A percentile compares a stretch with the other conserved stretches of the same genome.
phyloP scores from a whole-genome alignment of 495 filamentous ascomycete genomes.

The Penicillium silybi region DNA sequence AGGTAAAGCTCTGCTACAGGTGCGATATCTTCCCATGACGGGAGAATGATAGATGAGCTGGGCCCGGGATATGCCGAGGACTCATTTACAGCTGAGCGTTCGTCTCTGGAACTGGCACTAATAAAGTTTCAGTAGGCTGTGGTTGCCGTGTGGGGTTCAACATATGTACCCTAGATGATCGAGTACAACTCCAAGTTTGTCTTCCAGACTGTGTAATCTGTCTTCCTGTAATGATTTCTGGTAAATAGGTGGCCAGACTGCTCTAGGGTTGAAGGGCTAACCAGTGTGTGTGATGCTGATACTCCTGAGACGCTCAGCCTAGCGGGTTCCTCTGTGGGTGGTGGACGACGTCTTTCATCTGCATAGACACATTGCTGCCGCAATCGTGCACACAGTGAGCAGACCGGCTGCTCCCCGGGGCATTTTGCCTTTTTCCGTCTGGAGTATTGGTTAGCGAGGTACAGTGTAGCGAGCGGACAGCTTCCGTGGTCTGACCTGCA shows the following conservation, averaged over 20 bases:
- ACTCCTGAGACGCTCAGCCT: constrained; percentile 5
- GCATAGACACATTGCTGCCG: constrained; percentile 41
- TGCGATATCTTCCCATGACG: constrained; percentile 39
- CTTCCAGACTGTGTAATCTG: constrained; percentile 36
- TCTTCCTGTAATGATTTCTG: constrained; percentile 28
- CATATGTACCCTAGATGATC: constrained; percentile 25
- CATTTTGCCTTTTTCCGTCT: constrained; percentile 50
- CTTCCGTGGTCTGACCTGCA: constrained; percentile 33
- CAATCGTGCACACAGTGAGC: constrained; percentile 43
- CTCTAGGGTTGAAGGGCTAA: background rate
- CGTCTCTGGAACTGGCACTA: constrained; percentile 10
- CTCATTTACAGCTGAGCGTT: constrained; percentile 1
- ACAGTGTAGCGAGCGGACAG: background rate
- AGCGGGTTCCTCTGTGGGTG: constrained; percentile 7
- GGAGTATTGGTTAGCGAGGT: constrained; percentile 3
- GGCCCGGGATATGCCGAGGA: background rate
- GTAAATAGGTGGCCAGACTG: background rate
- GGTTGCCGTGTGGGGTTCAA: background rate
- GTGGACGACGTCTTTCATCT: constrained; percentile 31
- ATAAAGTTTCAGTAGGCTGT: background rate
- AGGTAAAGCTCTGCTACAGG: constrained; percentile 39
- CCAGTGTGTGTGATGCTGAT: constrained; percentile 20
- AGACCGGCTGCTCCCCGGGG: constrained; percentile 45
- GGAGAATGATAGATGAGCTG: constrained; percentile 19
- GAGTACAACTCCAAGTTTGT: constrained; percentile 36